These are phyloP conservation scores for Fusarium hostae DNA, from an alignment of 2,329 filamentous ascomycete genomes.

Conservation along the genomic window DNA sequence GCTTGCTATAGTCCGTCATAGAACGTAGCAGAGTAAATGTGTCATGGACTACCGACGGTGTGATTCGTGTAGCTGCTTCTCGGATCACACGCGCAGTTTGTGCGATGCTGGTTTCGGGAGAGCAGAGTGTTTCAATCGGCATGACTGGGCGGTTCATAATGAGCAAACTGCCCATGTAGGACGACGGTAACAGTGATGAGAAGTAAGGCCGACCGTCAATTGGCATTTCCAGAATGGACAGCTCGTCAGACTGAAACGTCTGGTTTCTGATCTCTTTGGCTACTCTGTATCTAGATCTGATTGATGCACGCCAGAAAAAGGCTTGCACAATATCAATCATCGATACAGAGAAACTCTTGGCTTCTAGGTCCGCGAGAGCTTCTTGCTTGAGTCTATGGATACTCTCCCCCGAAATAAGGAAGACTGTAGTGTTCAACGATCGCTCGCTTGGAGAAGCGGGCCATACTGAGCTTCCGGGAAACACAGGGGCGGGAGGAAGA, in stretches of 20 bases:
- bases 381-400: conserved; percentile 11
- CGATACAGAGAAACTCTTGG: not conserved
- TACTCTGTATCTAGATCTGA: conserved; percentile 4
- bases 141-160: conserved; percentile 1
- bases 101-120: not conserved
- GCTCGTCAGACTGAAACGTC: not conserved
- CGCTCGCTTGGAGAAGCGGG: not conserved
- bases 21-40: not conserved
- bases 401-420: conserved; percentile 5
- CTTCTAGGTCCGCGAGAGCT: not conserved
- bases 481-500: not conserved
- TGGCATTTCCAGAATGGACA: conserved; percentile 18
- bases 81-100: not conserved
- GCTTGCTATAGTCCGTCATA: conserved; percentile 13
- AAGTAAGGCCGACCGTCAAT: conserved; percentile 10
- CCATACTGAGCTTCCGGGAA: not conserved
- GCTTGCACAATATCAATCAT: conserved; percentile 1
- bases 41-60: conserved; percentile 1
- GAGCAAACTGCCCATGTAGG: conserved; percentile 11
- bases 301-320: conserved; percentile 12
- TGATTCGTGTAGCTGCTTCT: conserved; percentile 3
- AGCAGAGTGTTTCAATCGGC: not conserved
- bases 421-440: not conserved
- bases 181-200: not conserved
- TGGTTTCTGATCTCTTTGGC: not conserved